These are phyloP conservation scores for Nicotiana tabacum DNA, from an alignment of 257 asterid genomes.

Conservation along the genomic window DNA sequence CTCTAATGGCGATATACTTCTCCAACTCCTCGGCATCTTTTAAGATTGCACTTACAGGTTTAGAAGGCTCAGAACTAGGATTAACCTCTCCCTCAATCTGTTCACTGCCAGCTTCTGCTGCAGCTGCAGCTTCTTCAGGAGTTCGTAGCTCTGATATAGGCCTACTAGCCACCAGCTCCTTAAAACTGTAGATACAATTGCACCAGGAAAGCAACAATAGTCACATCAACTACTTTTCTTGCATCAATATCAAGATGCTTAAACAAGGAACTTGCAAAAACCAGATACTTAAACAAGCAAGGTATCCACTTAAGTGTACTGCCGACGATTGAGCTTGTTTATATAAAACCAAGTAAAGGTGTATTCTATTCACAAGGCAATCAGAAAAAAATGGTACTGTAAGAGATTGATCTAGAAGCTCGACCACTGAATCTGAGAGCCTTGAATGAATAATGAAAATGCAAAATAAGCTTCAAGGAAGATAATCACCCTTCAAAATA, in stretches of 20 bases:
- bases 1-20: slow-evolving; percentile 87
- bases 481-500: slow-evolving; percentile 86
- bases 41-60: slow-evolving; percentile 64
- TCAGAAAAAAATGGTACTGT: background rate
- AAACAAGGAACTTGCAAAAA: background rate
- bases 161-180: slow-evolving; percentile 91
- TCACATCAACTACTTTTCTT: background rate
- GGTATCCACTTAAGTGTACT: background rate
- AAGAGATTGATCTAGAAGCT: background rate
- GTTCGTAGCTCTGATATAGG: slow-evolving; percentile 79
- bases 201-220: background rate
- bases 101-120: slow-evolving; percentile 45
- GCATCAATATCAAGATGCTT: background rate
- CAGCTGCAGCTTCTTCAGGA: slow-evolving; percentile 68
- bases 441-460: background rate
- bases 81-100: slow-evolving; percentile 68
- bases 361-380: background rate
- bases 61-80: slow-evolving; percentile 47
- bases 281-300: background rate
- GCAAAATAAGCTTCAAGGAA: slow-evolving; percentile 1
- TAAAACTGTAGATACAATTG: slow-evolving; percentile 51
- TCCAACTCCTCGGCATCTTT: slow-evolving; percentile 97
- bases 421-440: background rate
- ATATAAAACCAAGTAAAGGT: background rate
- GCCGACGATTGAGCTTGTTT: background rate